phyloP scores from a whole-genome alignment of 495 filamentous ascomycete species.

The Neurospora tetrasperma region DNA sequence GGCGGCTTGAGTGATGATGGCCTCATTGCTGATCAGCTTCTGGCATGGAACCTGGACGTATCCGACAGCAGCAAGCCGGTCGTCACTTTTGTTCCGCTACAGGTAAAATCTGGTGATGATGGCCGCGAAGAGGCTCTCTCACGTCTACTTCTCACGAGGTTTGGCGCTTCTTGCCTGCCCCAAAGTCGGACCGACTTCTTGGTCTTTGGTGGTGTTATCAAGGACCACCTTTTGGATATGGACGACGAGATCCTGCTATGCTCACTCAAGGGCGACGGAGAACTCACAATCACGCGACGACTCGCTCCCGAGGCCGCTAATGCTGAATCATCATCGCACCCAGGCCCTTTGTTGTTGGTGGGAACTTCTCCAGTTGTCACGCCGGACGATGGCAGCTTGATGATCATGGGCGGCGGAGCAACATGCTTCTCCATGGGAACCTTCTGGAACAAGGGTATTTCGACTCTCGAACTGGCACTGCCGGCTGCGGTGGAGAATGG shows the following conservation, averaged over 20 bases:
- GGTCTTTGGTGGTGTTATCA: constrained; percentile 42
- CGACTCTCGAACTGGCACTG: constrained; percentile 4
- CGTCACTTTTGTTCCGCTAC: constrained; percentile 8
- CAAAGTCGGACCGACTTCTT: constrained; percentile 5
- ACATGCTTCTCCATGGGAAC: constrained; percentile 74
- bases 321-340: not conserved
- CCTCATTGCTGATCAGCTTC: constrained; percentile 40
- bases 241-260: constrained; percentile 25
- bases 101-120: not conserved
- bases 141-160: constrained; percentile 15
- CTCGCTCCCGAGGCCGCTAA: not conserved
- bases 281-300: constrained; percentile 9
- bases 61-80: constrained; percentile 16
- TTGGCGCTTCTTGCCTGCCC: constrained; percentile 20
- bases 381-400: constrained; percentile 28
- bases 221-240: constrained; percentile 22
- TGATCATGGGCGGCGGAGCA: constrained; percentile 70
- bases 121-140: not conserved
- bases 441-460: constrained; percentile 25
- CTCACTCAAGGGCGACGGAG: not conserved
- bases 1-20: constrained; percentile 59
- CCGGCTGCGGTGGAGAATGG: not conserved
- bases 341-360: constrained; percentile 50
- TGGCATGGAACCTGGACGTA: constrained; percentile 41
- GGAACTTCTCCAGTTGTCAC: constrained; percentile 43